Evolutionary conservation across 139 green algal species (phyloP).

Genomic region (Chlamydomonas asymmetrica): DNA sequence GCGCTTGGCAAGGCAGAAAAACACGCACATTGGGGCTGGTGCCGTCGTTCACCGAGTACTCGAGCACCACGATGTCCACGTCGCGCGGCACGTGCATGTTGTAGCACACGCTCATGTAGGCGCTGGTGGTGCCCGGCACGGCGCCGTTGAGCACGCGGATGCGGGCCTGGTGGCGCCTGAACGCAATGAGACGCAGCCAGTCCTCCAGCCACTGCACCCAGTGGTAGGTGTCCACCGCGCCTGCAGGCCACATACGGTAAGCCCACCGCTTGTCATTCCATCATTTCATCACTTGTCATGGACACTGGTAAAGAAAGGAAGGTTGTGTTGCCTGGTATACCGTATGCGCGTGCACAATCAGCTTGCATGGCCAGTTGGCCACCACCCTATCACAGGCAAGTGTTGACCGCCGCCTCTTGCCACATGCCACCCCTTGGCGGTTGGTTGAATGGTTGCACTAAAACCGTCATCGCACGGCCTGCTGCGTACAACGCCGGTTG

Average conservation of each 20-base stretch:
- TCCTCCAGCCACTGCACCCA: not conserved
- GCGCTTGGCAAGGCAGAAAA: too few species aligned
- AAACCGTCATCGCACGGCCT: too few species aligned
- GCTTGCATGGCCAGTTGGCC: too few species aligned
- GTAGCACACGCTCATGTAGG: slow-evolving; percentile 34
- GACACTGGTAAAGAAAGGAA: too few species aligned
- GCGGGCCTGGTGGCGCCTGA: not conserved
- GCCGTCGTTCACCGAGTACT: slow-evolving; percentile 40
- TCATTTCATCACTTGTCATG: too few species aligned
- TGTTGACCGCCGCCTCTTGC: not conserved
- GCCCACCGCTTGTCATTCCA: too few species aligned
- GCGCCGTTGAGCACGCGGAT: slow-evolving; percentile 31
- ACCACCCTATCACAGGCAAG: too few species aligned
- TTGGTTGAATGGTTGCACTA: too few species aligned
- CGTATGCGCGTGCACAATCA: too few species aligned
- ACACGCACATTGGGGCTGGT: too few species aligned
- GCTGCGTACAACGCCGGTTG: not conserved
- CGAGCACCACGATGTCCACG: slow-evolving; percentile 44
- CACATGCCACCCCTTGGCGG: not conserved
- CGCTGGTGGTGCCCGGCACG: slow-evolving; percentile 27
- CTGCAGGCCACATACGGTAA: too few species aligned
- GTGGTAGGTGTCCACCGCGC: not conserved
- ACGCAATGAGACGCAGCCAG: not conserved
- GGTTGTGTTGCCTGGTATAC: too few species aligned
- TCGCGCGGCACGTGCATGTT: slow-evolving; percentile 35